Evolutionary conservation across 257 asterid genomes (phyloP).

Genomic region (Jaltomata sinuosa): DNA sequence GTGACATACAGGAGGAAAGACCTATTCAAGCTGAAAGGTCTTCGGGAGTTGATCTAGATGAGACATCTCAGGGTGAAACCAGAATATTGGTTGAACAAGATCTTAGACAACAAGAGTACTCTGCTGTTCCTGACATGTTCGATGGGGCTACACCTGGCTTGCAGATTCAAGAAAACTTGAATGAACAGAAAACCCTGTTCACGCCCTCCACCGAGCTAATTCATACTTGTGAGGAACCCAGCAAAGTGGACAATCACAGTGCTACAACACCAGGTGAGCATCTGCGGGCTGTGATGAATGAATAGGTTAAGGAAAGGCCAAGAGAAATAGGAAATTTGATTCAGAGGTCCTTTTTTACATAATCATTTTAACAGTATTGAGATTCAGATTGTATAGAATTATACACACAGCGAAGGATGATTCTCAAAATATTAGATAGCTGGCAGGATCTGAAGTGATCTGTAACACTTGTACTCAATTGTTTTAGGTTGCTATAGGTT

Average conservation of each 20-base stretch:
- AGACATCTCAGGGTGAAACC: not conserved
- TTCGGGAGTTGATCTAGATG: slow-evolving; percentile 6
- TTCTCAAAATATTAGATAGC: slow-evolving; percentile 29
- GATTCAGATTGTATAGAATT: slow-evolving; percentile 43
- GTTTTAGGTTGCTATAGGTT: slow-evolving; percentile 28
- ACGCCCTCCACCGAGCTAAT: slow-evolving; percentile 15
- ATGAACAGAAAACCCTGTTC: not conserved
- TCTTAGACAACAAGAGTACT: not conserved
- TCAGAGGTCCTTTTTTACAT: slow-evolving; percentile 15
- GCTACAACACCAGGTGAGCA: slow-evolving; percentile 11
- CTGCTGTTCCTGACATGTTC: not conserved
- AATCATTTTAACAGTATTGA: slow-evolving; percentile 28
- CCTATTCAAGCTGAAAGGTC: slow-evolving; percentile 7
- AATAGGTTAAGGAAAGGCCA: slow-evolving; percentile 8
- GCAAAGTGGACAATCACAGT: not conserved
- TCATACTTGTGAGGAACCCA: slow-evolving; percentile 20
- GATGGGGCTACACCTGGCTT: not conserved
- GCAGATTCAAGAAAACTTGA: not conserved
- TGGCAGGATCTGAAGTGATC: slow-evolving; percentile 41
- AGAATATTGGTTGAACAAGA: not conserved
- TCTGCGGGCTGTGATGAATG: slow-evolving; percentile 12
- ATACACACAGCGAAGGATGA: slow-evolving; percentile 25
- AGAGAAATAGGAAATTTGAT: slow-evolving; percentile 1
- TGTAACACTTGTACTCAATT: slow-evolving; percentile 20
- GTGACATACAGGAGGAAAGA: slow-evolving; percentile 1